Conservation (phyloP, 2,329 filamentous ascomycete genomes). For the Pseudocercospora musae region DNA sequence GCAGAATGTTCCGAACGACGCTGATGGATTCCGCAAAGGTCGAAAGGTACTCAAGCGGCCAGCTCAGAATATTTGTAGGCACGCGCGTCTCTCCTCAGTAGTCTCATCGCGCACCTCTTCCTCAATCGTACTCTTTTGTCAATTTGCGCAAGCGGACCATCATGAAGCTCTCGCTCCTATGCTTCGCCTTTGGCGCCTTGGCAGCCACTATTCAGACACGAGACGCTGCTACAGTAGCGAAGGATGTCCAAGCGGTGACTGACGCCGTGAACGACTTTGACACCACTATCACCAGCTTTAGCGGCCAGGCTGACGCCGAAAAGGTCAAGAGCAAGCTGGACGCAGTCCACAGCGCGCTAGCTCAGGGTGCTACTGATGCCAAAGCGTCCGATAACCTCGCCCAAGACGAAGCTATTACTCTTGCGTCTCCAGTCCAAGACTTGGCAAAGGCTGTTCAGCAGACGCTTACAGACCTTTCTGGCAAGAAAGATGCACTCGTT, state of each 20-base stretch:
- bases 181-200: neutral
- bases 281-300: neutral
- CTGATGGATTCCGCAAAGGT: neutral
- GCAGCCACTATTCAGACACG: neutral
- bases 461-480: neutral
- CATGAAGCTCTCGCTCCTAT: neutral
- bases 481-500: neutral
- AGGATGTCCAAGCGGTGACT: neutral
- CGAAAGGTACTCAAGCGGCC: neutral
- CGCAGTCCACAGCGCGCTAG: neutral
- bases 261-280: neutral
- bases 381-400: neutral
- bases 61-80: neutral
- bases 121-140: neutral
- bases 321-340: neutral
- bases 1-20: neutral
- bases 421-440: neutral
- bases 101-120: neutral
- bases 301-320: neutral
- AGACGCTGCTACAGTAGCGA: neutral
- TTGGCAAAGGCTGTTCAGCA: neutral
- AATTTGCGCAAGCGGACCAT: neutral
- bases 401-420: neutral
- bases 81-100: neutral
- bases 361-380: neutral